Evolutionary conservation across 179 eudicot genomes (phyloP).

Genomic region (Spergularia azorica): DNA sequence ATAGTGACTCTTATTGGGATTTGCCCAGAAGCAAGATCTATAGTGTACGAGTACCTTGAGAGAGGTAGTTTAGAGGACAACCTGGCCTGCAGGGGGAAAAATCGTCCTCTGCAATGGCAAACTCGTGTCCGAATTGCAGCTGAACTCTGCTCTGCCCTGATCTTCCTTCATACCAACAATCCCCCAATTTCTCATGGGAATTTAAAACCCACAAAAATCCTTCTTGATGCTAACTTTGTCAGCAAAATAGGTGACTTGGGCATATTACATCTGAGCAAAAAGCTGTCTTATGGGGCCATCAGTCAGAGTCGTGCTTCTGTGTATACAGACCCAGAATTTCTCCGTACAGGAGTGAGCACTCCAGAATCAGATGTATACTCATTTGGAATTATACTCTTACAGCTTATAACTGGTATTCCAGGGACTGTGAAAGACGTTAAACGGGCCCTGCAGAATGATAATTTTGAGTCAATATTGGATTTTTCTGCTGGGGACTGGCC

Average conservation of each 20-base stretch:
- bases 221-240: conserved; percentile 63
- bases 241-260: conserved; percentile 65
- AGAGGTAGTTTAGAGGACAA: conserved; percentile 79
- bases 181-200: conserved; percentile 68
- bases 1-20: conserved; percentile 62
- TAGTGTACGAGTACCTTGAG: conserved; percentile 70
- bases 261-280: conserved; percentile 24
- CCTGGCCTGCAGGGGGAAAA: conserved; percentile 40
- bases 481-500: conserved; percentile 83
- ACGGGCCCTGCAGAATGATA: conserved; percentile 49
- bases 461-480: conserved; percentile 55
- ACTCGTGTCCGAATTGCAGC: conserved; percentile 60
- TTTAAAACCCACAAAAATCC: conserved; percentile 61
- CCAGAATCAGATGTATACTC: conserved; percentile 73
- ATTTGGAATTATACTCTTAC: conserved; percentile 66
- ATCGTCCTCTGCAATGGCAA: conserved; percentile 63
- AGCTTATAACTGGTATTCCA: conserved; percentile 58
- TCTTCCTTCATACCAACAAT: conserved; percentile 62
- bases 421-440: conserved; percentile 53
- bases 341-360: conserved; percentile 53
- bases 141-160: conserved; percentile 66
- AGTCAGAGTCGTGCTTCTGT: conserved; percentile 32
- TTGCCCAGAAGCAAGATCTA: conserved; percentile 69
- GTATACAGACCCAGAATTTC: conserved; percentile 67
- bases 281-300: conserved; percentile 14